Evolutionary conservation across 176 grass and related monocot species (phyloP), one percentile per base, ranked within the genome.

Genomic region (Aegilops umbellulata): DNA sequence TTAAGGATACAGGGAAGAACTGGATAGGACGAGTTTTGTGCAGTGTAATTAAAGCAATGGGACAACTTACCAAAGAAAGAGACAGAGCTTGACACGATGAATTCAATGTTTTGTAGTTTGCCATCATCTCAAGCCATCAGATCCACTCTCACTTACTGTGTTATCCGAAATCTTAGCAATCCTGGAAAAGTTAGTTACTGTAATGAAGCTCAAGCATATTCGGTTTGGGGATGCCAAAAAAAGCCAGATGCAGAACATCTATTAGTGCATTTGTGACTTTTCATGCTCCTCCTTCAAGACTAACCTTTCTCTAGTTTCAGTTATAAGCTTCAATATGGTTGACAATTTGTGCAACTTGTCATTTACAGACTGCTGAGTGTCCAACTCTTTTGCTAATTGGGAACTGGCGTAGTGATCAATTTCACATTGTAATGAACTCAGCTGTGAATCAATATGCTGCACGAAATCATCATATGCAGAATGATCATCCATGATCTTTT

Each of bases 241-340:
- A 0, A 55, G 10, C n/a, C 19, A 76, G 17, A 79, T 63, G 6
- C 75, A 62, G 74, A 68, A 2, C 13, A 62, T 34, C 80, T 74
- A 11, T 25, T 36, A 31, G 65, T 36, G 30, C 4, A 15, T 2
- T 76, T 74, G 65, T n/a, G 64, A 62, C 16, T 36, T 44, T 55
- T 41, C 20, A 1, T 4, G 15, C 38, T 83, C 29, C 25, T 22
- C 55, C 44, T 47, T 35, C 62, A 58, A 85, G 38, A 74, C 84
- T 88, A 74, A 98, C 97, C 88, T 98, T 78, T 92, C 92, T 92
- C 97, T 95, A 76, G 86, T 88, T 77, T 89, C 60, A 72, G 87
- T 85, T 88, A 98, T 23, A 89, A 95, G 81, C 53, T 89, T 95
- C 53, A 92, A 77, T 36, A 98, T 35, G 74, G 91, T 92, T 47